These are phyloP conservation scores for Jackrogersella multiformis DNA, from an alignment of 495 filamentous ascomycete species.

Conservation along the genomic window DNA sequence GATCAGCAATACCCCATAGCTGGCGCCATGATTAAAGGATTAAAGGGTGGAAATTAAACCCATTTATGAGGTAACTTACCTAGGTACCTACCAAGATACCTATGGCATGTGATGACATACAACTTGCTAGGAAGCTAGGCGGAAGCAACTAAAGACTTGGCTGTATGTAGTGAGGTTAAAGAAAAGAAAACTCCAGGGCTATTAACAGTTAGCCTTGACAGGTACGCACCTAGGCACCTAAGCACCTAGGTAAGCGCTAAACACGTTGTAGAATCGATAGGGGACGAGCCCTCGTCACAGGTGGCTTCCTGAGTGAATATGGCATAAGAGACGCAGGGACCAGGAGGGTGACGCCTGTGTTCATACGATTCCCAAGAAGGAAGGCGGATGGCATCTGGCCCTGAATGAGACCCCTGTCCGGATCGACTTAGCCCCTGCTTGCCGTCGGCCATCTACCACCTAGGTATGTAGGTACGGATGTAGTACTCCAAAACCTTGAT, in stretches of 20 bases:
- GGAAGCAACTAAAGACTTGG: not conserved
- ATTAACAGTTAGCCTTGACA: too few species aligned
- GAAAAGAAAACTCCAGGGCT: too few species aligned
- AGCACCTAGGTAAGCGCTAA: too few species aligned
- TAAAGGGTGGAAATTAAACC: not conserved
- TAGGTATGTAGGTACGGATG: too few species aligned
- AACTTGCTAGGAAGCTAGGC: not conserved
- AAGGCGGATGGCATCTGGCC: slow-evolving; percentile 34
- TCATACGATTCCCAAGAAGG: slow-evolving; percentile 43
- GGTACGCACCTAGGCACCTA: too few species aligned
- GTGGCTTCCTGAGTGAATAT: not conserved
- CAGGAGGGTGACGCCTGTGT: slow-evolving; percentile 24
- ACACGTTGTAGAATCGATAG: slow-evolving; percentile 38
- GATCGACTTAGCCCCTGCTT: slow-evolving; percentile 17
- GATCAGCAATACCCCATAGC: slow-evolving; percentile 18
- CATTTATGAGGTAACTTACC: too few species aligned
- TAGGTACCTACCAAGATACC: too few species aligned
- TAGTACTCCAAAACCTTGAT: slow-evolving; percentile 12
- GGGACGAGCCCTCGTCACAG: not conserved
- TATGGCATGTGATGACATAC: too few species aligned
- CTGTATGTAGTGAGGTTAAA: not conserved
- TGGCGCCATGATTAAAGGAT: slow-evolving; percentile 17
- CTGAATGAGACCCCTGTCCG: slow-evolving; percentile 26
- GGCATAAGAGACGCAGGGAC: slow-evolving; percentile 11
- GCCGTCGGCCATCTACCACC: slow-evolving; percentile 7